A percentile compares a stretch with the other conserved stretches of the same genome.
These are phyloP conservation scores for Strobilomyces echinocephalus DNA, from an alignment of 768 basidiomycete genomes.

Conservation along the genomic window DNA sequence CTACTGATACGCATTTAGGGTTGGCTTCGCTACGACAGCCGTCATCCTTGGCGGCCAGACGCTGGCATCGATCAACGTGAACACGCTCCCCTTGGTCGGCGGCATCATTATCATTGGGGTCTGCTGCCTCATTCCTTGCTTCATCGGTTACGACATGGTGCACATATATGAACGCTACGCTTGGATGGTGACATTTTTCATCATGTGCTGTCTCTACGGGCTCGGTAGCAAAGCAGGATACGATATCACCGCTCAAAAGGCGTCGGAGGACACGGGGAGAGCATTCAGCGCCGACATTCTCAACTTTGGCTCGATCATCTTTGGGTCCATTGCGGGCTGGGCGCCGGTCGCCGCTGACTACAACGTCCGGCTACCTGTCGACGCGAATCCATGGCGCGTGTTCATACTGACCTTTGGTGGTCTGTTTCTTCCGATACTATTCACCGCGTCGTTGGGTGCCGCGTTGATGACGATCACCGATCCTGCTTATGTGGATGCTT, in stretches of 20 bases:
- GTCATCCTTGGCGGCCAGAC: slow-evolving; percentile 55
- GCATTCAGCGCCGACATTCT: slow-evolving; percentile 45
- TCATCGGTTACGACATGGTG: slow-evolving; percentile 43
- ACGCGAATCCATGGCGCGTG: slow-evolving; percentile 39
- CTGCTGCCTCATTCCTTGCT: slow-evolving; percentile 41
- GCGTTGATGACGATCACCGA: slow-evolving; percentile 40
- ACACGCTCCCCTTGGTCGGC: slow-evolving; percentile 41
- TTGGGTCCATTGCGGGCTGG: slow-evolving; percentile 47
- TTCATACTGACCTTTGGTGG: slow-evolving; percentile 50
- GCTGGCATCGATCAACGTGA: slow-evolving; percentile 41
- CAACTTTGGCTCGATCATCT: slow-evolving; percentile 49
- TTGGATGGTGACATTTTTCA: slow-evolving; percentile 44
- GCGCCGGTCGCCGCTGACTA: slow-evolving; percentile 52
- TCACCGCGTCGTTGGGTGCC: slow-evolving; percentile 35
- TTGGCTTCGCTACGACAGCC: slow-evolving; percentile 45
- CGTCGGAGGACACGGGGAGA: slow-evolving; percentile 40
- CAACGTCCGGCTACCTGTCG: slow-evolving; percentile 44
- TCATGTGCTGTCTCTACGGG: slow-evolving; percentile 50
- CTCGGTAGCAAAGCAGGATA: slow-evolving; percentile 46
- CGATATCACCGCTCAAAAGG: slow-evolving; percentile 39
- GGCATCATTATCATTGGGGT: slow-evolving; percentile 46
- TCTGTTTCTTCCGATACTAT: slow-evolving; percentile 43
- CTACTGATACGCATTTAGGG: slow-evolving; percentile 17
- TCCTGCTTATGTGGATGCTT: slow-evolving; percentile 37
- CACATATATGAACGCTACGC: slow-evolving; percentile 52